phyloP scores from a whole-genome alignment of 129 eudicot genomes.

The Flaveria linearis region DNA sequence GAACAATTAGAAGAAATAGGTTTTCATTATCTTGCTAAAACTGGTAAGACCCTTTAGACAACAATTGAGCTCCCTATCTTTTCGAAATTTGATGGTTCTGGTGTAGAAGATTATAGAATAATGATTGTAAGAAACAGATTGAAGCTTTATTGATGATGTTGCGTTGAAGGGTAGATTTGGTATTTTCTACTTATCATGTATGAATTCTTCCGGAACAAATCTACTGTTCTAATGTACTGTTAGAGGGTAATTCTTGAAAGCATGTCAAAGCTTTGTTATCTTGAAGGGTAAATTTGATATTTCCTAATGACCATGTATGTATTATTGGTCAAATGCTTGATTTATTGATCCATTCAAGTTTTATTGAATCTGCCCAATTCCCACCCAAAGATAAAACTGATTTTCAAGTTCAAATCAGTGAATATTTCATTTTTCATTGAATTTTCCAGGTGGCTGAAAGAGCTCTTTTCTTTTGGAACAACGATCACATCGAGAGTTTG shows the following conservation, averaged over 20 bases:
- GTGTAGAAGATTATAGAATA: not conserved
- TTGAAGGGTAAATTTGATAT: conserved; percentile 23
- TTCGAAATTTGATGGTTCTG: no score
- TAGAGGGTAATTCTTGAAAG: conserved; percentile 2
- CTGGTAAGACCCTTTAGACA: not conserved
- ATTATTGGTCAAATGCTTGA: not conserved
- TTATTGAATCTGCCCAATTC: conserved; percentile 2
- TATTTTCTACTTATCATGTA: conserved; percentile 7
- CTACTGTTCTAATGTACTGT: not conserved
- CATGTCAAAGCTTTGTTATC: conserved; percentile 2
- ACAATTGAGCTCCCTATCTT: no score
- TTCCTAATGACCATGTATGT: not conserved
- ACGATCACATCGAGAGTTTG: conserved; percentile 80
- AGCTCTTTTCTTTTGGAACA: conserved; percentile 85
- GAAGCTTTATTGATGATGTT: conserved; percentile 17
- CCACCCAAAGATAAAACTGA: not conserved
- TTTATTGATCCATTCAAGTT: not conserved
- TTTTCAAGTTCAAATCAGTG: not conserved
- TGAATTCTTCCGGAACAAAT: conserved; percentile 9
- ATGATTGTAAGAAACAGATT: not conserved
- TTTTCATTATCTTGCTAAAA: conserved; percentile 1
- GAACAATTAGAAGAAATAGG: not conserved
- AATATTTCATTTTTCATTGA: not conserved
- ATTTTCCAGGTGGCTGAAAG: conserved; percentile 80
- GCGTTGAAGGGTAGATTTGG: conserved; percentile 20